Base-by-base conservation (phyloP, 306 rosid genomes). In the Ochetophila trinervis region DNA sequence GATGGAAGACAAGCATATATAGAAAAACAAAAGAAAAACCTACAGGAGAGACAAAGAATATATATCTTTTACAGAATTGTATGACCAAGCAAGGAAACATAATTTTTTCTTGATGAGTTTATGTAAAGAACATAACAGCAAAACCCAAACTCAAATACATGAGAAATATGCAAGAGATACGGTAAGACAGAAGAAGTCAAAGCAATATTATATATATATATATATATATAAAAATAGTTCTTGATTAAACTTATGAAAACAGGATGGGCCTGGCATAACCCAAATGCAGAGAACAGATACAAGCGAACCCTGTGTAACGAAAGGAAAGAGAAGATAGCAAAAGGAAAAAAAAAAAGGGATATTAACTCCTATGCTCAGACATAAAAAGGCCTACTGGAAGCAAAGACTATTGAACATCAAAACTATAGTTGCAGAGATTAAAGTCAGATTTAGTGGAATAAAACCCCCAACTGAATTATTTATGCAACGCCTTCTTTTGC, bases 1-100 rank as follows among this genome's bases (percentile, higher is more conserved):
- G 59, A 65, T 57, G 24, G 20, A 58, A 34, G 19, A 59, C n/a
- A 59, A 19, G 45, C 24, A n/a, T 56, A 34, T 61, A 59, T 48
- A 27, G 32, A 27, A 27, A 27, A 27, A 27, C 2, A 27, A 1
- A 27, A 2, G 40, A 57, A 73, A 42, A 76, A 27, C 70, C 69
- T 65, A 53, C 35, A 35, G 37, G 63, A 56, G 68, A 68, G 63
- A 73, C 58, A 63, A 62, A 69, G 21, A 53, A 52, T 7, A 2
- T 20, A 37, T 12, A 36, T 11, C 4, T 44, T 15, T 17, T 50
- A 16, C 19, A 49, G 27, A 36, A 53, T 54, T 36, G 20, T 5
- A 62, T 35, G 3, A 20, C 23, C 34, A 68, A 69, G 21, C 66
- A 67, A 20, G 50, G 34, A 74, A 22, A 30, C 12, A 24, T 8